These are phyloP conservation scores for Aspergillus felis DNA, from an alignment of 2,329 filamentous ascomycete species.

Conservation along the genomic window DNA sequence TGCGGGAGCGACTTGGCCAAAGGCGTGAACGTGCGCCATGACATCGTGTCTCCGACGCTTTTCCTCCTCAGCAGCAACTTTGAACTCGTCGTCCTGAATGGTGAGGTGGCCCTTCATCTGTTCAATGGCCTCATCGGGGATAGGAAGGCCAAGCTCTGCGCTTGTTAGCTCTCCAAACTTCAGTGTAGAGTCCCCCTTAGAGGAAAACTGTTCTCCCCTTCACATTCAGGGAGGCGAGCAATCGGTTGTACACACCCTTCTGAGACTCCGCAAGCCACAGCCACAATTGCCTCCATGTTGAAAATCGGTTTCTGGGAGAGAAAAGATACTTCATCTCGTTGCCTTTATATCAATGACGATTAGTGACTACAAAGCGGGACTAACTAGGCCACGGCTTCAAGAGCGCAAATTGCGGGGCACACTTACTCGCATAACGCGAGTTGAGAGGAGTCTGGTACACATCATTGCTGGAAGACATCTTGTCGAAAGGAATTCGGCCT, in stretches of 20 bases:
- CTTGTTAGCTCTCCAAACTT: slow-evolving; percentile 14
- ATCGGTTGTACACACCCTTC: slow-evolving; percentile 41
- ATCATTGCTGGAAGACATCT: slow-evolving; percentile 45
- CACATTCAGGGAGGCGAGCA: not conserved
- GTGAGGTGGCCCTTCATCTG: slow-evolving; percentile 70
- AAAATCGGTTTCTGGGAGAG: slow-evolving; percentile 68
- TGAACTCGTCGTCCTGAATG: slow-evolving; percentile 76
- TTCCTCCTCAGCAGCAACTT: slow-evolving; percentile 71
- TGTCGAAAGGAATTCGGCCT: slow-evolving; percentile 20
- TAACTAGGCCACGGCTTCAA: not conserved
- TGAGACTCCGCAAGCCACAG: slow-evolving; percentile 77
- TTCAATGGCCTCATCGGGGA: slow-evolving; percentile 69
- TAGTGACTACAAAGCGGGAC: slow-evolving; percentile 7
- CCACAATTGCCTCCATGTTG: slow-evolving; percentile 83
- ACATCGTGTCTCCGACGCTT: slow-evolving; percentile 65
- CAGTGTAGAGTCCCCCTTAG: not conserved
- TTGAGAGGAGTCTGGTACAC: slow-evolving; percentile 66
- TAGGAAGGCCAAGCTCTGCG: slow-evolving; percentile 67
- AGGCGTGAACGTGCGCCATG: slow-evolving; percentile 68
- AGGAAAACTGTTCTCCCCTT: slow-evolving; percentile 2
- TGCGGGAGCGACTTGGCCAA: slow-evolving; percentile 67
- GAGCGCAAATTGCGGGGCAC: slow-evolving; percentile 5
- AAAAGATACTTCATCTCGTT: slow-evolving; percentile 76
- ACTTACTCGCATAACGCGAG: slow-evolving; percentile 65
- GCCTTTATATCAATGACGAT: slow-evolving; percentile 27